Evolutionary conservation across 2,329 filamentous ascomycete species (phyloP).

Genomic region (Orbilia javanica): DNA sequence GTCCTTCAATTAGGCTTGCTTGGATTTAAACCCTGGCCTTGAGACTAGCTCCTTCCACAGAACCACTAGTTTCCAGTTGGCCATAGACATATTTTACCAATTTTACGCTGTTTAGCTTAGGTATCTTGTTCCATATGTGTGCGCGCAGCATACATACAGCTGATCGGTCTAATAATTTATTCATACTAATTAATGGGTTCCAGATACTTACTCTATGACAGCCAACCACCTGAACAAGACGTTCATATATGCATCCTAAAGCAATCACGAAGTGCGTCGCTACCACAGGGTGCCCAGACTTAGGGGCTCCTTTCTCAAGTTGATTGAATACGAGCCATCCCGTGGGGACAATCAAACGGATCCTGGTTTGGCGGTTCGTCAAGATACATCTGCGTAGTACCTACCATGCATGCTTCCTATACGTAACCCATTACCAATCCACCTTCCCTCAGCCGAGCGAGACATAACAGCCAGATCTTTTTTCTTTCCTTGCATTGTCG

Average conservation of each 20-base stretch:
- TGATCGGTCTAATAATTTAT: no score
- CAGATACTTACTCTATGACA: no score
- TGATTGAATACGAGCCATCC: constrained; percentile 6
- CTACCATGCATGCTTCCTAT: background rate
- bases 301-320: constrained; percentile 4
- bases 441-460: constrained; percentile 51
- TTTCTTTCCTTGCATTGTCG: background rate
- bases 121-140: no score
- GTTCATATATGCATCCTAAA: background rate
- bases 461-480: constrained; percentile 49
- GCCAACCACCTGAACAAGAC: no score
- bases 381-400: constrained; percentile 21
- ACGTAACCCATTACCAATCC: background rate
- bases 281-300: background rate
- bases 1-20: no score
- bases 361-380: constrained; percentile 11
- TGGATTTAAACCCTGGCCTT: no score
- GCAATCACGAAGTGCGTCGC: background rate
- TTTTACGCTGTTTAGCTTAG: no score
- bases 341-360: constrained; percentile 7
- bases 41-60: no score
- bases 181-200: no score
- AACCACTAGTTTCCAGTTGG: no score
- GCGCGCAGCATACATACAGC: no score
- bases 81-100: no score